Percentiles rank a stretch among this genome's conserved stretches.
Evolutionary conservation across 495 filamentous ascomycete species (phyloP).

Genomic region (Entonaema liquescens): DNA sequence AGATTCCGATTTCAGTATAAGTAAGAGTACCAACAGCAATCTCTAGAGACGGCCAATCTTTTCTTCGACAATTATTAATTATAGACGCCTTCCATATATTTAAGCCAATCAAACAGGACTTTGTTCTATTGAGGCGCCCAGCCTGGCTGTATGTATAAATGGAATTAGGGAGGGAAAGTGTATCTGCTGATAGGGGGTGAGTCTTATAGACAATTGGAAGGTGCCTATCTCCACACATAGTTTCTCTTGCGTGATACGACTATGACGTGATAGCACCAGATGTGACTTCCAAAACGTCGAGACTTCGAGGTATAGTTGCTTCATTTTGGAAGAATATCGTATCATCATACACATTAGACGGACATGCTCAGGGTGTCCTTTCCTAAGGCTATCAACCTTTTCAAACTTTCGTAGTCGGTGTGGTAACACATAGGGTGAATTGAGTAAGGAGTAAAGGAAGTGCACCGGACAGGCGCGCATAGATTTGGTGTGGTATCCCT

Average conservation of each 20-base stretch:
- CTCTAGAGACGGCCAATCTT: not conserved
- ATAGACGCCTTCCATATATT: too few relatives aligned
- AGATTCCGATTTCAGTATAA: not conserved
- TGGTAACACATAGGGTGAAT: not conserved
- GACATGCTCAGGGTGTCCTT: not conserved
- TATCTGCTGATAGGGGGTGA: not conserved
- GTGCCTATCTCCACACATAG: constrained; percentile 1
- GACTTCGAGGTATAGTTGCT: not conserved
- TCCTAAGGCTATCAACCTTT: not conserved
- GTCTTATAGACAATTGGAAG: constrained; percentile 2
- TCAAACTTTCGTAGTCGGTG: not conserved
- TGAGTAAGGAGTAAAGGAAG: not conserved
- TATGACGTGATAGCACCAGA: constrained; percentile 12
- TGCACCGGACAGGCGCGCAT: too few relatives aligned
- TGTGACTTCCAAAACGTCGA: not conserved
- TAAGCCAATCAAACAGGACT: too few relatives aligned
- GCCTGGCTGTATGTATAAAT: not conserved
- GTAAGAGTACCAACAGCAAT: not conserved
- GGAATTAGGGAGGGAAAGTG: too few relatives aligned
- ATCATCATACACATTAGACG: not conserved
- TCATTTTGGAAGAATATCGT: not conserved
- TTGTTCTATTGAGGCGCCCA: not conserved
- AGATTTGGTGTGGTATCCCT: not conserved
- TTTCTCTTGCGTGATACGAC: constrained; percentile 22
- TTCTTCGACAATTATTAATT: not conserved